These are phyloP conservation scores for Auricularia sp. DNA, from an alignment of 768 basidiomycete species.

Conservation along the genomic window DNA sequence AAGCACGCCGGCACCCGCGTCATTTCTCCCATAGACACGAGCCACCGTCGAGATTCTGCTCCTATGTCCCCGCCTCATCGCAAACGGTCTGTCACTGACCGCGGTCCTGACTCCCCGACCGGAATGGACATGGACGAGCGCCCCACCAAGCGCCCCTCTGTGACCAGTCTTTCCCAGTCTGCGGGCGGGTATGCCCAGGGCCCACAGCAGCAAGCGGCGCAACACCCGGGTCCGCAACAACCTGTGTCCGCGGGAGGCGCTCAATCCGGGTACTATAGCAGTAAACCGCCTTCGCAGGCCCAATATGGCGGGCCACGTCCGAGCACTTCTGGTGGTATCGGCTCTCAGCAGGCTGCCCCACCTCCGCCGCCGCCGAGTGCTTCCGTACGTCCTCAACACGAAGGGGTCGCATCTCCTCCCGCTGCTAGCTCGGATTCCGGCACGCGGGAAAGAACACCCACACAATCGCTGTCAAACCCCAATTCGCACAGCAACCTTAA, in stretches of 20 bases:
- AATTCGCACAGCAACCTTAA: constrained; percentile 1
- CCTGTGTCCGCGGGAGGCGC: background rate
- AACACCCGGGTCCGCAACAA: no score
- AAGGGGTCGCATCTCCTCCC: background rate
- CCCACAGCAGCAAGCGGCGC: background rate
- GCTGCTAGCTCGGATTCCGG: background rate
- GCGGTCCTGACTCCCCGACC: background rate
- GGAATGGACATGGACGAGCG: constrained; percentile 1
- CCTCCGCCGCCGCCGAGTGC: background rate
- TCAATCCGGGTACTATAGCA: background rate
- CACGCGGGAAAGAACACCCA: background rate
- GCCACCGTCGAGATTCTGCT: background rate
- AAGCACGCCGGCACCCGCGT: background rate
- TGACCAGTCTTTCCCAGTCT: background rate
- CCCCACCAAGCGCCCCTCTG: background rate
- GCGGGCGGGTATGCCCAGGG: background rate
- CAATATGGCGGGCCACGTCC: constrained; percentile 1
- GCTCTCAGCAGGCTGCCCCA: background rate
- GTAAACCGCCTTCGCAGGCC: background rate
- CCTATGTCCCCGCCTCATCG: background rate
- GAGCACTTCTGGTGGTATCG: background rate
- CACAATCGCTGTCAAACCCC: constrained; percentile 1
- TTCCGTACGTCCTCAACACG: background rate
- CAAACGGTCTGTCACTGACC: background rate
- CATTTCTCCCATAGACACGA: background rate